A percentile compares a stretch with the other conserved stretches of the same genome.
Evolutionary conservation across 768 basidiomycete genomes (phyloP).

Genomic region (Xerocomellus dryophilus): DNA sequence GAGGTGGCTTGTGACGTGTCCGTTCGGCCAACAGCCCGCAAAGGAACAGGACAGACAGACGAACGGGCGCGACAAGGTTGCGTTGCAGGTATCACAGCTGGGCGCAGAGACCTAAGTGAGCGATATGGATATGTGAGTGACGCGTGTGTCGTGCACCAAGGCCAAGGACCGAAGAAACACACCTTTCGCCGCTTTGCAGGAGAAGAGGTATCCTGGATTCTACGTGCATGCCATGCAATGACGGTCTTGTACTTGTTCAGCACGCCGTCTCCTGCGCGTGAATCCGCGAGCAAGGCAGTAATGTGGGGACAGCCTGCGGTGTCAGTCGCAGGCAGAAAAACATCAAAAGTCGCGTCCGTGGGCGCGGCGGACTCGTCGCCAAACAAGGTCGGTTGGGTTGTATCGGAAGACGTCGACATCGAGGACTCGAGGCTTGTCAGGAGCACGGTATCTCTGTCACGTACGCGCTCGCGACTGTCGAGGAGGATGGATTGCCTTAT

Average conservation of each 20-base stretch:
- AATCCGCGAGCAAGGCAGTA: slow-evolving; percentile 35
- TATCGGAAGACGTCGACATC: slow-evolving; percentile 33
- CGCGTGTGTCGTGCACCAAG: not conserved
- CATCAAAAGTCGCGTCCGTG: slow-evolving; percentile 13
- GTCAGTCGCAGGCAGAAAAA: slow-evolving; percentile 5
- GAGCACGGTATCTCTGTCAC: not conserved
- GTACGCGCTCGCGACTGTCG: not conserved
- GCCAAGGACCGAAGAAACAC: slow-evolving; percentile 12
- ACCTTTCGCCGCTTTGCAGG: slow-evolving; percentile 68
- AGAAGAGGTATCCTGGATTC: slow-evolving; percentile 44
- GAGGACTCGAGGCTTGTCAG: not conserved
- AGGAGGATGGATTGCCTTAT: slow-evolving; percentile 11
- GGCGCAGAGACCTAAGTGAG: slow-evolving; percentile 51
- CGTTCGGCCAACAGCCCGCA: slow-evolving; percentile 64
- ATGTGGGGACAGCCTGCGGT: slow-evolving; percentile 41
- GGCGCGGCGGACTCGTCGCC: slow-evolving; percentile 21
- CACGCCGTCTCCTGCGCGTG: slow-evolving; percentile 25
- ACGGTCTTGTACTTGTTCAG: slow-evolving; percentile 52
- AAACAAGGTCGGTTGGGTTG: slow-evolving; percentile 30
- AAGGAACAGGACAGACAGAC: slow-evolving; percentile 71
- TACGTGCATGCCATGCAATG: slow-evolving; percentile 52
- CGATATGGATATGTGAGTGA: not conserved
- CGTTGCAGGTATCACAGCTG: slow-evolving; percentile 57
- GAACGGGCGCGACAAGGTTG: slow-evolving; percentile 59
- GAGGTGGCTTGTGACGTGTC: slow-evolving; percentile 59